Base-by-base conservation (phyloP, 768 basidiomycete genomes). In the Tremella fuciformis region DNA sequence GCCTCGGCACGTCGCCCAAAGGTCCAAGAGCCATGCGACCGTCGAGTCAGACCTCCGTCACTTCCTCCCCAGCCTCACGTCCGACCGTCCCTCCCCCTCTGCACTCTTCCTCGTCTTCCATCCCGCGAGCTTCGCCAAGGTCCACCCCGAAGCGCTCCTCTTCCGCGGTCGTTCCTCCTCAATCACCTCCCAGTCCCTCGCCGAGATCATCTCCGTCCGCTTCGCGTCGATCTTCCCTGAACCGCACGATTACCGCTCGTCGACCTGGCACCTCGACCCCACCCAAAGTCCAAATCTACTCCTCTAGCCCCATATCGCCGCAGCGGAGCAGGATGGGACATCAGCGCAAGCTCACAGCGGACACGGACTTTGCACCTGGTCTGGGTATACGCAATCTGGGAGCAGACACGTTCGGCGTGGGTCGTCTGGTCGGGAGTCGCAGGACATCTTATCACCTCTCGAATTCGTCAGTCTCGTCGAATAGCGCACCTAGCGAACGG, bases 401-500 rank as follows among this genome's bases (percentile, higher is more conserved):
- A 11, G 29, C 29, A 11, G 29, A 34, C 29, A 34, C 29, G 4
- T 34, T 34, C 11, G 29, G 29, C 11, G 29, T 34, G 11, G 29
- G 29, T 6, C 29, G 29, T 34, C 29, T 34, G 29, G 42, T 46
- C 8, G 42, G 42, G 8, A 18, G 44, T 13, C 56, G 60, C 8
- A 39, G 60, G 40, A 55, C 60, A 18, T 62, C 59, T 4, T 60
- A 65, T 39, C 56, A 60, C 49, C 46, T 65, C 55, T 54, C 57
- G 24, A 18, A 52, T 47, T 8, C 49, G 44, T 57, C 47, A n/a
- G 2, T 40, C 34, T 13, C 34, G 6, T 53, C 57, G 18, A 34
- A 34, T 11, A 34, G 29, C 29, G 29, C 29, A 34, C 37, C 3
- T 48, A 46, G 8, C 11, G 29, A 34, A 11, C 29, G 29, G 11